phyloP scores from a whole-genome alignment of 164 flowering plant species.

The Warburgia ugandensis region DNA sequence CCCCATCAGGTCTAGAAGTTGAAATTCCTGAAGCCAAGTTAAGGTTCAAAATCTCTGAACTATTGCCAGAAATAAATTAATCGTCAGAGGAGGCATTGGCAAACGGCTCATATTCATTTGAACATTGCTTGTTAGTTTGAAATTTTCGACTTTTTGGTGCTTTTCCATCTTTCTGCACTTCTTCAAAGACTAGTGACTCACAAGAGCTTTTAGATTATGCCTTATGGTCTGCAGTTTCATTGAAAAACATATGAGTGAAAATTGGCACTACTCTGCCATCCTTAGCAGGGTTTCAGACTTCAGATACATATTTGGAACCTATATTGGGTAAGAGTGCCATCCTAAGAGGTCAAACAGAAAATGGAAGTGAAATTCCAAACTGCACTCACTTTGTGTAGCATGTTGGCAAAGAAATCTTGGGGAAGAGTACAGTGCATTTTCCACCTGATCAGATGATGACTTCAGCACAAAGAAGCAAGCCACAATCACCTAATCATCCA shows the following conservation, averaged over 20 bases:
- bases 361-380: neutral
- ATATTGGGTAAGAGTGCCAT: no score
- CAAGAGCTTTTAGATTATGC: constrained; percentile 27
- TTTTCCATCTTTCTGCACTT: constrained; percentile 23
- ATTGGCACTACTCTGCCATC: constrained; percentile 9
- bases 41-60: constrained; percentile 11
- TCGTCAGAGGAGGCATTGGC: constrained; percentile 13
- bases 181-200: constrained; percentile 34
- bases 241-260: neutral
- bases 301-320: neutral
- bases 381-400: constrained; percentile 16
- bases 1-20: constrained; percentile 30
- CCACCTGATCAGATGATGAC: no score
- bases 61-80: constrained; percentile 14
- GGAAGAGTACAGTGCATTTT: constrained; percentile 12
- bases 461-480: no score
- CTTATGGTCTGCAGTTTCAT: constrained; percentile 20
- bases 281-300: neutral
- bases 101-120: constrained; percentile 13
- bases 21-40: constrained; percentile 15
- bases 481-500: no score
- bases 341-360: neutral
- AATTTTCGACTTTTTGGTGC: constrained; percentile 11
- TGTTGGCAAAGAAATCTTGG: constrained; percentile 11
- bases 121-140: constrained; percentile 6